phyloP scores from a whole-genome alignment of 345 rosid species.

The Luvunga scandens region DNA sequence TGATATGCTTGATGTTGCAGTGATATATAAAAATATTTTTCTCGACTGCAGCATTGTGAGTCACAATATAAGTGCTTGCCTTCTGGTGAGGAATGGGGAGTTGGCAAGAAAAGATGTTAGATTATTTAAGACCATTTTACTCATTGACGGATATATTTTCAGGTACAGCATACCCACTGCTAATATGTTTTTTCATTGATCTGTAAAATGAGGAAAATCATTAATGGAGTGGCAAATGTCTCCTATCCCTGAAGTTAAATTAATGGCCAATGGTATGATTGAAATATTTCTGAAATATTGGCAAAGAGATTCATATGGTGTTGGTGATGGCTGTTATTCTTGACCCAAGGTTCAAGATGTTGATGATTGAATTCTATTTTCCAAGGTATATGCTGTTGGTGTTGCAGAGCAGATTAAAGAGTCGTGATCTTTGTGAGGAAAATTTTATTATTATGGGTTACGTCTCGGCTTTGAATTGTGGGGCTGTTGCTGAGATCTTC shows the following conservation, averaged over 20 bases:
- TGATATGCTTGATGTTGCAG: conserved; percentile 10
- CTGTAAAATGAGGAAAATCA: conserved; percentile 7
- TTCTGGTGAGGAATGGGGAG: conserved; percentile 14
- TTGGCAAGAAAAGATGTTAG: not conserved
- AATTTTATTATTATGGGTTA: not conserved
- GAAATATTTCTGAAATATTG: not conserved
- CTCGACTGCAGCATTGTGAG: not conserved
- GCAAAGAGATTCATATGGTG: not conserved
- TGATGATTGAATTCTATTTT: not conserved
- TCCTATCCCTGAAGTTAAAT: not conserved
- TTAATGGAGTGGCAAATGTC: not conserved
- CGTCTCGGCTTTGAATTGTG: not conserved
- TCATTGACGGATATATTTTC: not conserved
- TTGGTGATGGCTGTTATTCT: not conserved
- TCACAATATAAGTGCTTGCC: not conserved
- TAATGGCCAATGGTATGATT: not conserved
- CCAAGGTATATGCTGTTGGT: not conserved
- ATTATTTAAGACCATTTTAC: not conserved
- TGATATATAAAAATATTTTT: conserved; percentile 1
- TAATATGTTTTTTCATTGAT: not conserved
- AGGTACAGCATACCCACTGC: not conserved
- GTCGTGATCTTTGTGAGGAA: not conserved
- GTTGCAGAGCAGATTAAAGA: not conserved
- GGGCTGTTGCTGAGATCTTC: not conserved
- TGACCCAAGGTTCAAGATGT: not conserved